Percentiles rank a stretch among this genome's conserved stretches.
Conservation (phyloP, 768 basidiomycete genomes). For the Tremella fuciformis region DNA sequence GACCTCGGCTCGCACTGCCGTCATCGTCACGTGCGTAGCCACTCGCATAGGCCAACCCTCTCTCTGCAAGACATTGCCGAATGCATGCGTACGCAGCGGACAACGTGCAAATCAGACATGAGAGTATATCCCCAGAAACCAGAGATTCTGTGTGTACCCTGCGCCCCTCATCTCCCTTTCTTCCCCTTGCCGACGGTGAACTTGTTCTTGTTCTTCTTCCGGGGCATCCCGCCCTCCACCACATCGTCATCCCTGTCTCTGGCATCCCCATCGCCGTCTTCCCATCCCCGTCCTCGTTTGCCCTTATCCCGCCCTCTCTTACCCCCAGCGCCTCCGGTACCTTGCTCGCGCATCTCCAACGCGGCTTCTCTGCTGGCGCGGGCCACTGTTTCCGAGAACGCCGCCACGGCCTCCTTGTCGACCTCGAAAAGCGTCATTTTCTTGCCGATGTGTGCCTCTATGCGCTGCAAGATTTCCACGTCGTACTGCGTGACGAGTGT, state of each 20-base stretch:
- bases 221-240: slow-evolving; percentile 84
- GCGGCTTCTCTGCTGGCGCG: slow-evolving; percentile 73
- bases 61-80: too few species aligned
- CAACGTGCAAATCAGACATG: too few species aligned
- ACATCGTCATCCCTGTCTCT: slow-evolving; percentile 89
- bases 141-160: too few species aligned
- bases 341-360: slow-evolving; percentile 73
- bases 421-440: slow-evolving; percentile 80
- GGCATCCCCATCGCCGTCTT: slow-evolving; percentile 58
- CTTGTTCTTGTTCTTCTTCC: slow-evolving; percentile 56
- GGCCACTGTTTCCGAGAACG: slow-evolving; percentile 81
- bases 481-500: slow-evolving; percentile 99
- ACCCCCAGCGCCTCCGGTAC: slow-evolving; percentile 59
- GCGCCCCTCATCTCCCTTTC: slow-evolving; percentile 2
- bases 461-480: slow-evolving; percentile 90
- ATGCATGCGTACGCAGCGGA: too few species aligned
- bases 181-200: slow-evolving; percentile 20
- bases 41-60: too few species aligned
- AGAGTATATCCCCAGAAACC: too few species aligned
- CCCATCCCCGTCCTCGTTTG: slow-evolving; percentile 52
- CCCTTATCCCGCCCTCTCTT: slow-evolving; percentile 58
- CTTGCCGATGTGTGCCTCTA: slow-evolving; percentile 86
- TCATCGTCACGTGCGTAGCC: too few species aligned
- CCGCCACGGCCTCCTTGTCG: slow-evolving; percentile 80
- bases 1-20: too few species aligned